Conservation (phyloP, 768 basidiomycete genomes). For the Calocera cornea region DNA sequence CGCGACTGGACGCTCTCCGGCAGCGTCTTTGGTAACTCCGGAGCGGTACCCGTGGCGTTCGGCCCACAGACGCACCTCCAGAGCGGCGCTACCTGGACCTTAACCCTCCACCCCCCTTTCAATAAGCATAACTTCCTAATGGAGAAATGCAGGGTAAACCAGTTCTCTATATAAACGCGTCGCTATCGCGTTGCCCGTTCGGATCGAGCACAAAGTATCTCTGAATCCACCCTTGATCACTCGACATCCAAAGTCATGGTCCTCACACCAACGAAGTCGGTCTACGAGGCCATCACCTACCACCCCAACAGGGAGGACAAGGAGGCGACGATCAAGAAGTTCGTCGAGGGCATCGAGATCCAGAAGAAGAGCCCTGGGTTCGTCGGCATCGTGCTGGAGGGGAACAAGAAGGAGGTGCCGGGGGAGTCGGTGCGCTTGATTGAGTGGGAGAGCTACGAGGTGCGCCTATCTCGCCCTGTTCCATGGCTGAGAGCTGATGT, state of each 20-base stretch:
- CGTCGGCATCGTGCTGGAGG: conserved; percentile 1
- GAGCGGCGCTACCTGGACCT: neutral
- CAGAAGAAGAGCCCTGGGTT: conserved; percentile 1
- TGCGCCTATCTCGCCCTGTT: neutral
- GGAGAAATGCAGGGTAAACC: neutral
- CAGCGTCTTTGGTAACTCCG: conserved; percentile 3
- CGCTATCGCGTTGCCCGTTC: neutral
- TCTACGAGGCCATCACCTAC: conserved; percentile 5
- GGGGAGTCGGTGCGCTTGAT: neutral
- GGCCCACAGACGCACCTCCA: neutral
- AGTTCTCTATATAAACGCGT: neutral
- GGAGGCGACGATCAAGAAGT: conserved; percentile 1
- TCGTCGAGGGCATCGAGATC: neutral
- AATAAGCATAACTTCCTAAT: neutral
- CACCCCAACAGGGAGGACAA: neutral
- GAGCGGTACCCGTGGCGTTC: neutral
- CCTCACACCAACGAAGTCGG: neutral
- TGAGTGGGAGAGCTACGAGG: neutral
- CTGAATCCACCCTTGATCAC: neutral
- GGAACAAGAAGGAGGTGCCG: neutral
- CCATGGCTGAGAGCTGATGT: neutral
- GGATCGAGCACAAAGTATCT: neutral
- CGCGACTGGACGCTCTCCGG: too few relatives aligned
- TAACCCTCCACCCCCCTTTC: neutral
- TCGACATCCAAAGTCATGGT: neutral